These are phyloP conservation scores for Bathelium albidoporum DNA, from an alignment of 495 filamentous ascomycete species.

Conservation along the genomic window DNA sequence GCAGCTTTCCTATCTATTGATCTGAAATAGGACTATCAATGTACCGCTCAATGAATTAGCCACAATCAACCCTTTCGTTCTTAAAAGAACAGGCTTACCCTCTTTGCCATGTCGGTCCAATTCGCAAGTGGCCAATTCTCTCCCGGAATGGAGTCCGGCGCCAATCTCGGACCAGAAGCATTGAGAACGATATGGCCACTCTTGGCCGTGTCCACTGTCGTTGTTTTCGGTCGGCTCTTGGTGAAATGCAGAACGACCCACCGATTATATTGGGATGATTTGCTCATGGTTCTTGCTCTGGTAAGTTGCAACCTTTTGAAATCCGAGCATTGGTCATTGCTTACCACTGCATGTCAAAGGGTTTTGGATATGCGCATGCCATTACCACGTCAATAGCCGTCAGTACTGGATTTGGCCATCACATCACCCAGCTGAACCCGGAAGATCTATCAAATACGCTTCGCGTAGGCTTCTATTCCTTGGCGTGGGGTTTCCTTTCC, in stretches of 20 bases:
- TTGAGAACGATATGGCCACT: conserved; percentile 9
- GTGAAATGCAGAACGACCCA: conserved; percentile 10
- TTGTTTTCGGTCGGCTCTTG: conserved; percentile 7
- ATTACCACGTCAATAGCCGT: conserved; percentile 5
- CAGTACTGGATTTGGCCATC: conserved; percentile 11
- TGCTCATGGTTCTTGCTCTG: conserved; percentile 9
- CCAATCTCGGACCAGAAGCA: conserved; percentile 2
- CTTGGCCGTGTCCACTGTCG: conserved; percentile 5
- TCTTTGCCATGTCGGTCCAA: neutral
- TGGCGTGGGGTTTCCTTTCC: conserved; percentile 8
- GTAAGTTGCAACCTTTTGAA: neutral
- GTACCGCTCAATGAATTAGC: neutral
- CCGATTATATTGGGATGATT: conserved; percentile 15
- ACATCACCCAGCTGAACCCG: conserved; percentile 9
- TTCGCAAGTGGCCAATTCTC: neutral
- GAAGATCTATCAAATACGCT: conserved; percentile 3
- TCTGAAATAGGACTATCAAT: neutral
- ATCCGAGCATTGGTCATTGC: neutral
- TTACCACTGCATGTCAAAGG: neutral
- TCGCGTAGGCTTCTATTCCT: neutral
- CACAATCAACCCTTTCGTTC: neutral
- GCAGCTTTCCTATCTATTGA: neutral
- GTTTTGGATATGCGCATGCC: conserved; percentile 9
- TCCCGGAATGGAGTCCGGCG: neutral
- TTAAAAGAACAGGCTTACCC: neutral